Base-by-base conservation (phyloP, 306 rosid genomes). In the Delonix regia region DNA sequence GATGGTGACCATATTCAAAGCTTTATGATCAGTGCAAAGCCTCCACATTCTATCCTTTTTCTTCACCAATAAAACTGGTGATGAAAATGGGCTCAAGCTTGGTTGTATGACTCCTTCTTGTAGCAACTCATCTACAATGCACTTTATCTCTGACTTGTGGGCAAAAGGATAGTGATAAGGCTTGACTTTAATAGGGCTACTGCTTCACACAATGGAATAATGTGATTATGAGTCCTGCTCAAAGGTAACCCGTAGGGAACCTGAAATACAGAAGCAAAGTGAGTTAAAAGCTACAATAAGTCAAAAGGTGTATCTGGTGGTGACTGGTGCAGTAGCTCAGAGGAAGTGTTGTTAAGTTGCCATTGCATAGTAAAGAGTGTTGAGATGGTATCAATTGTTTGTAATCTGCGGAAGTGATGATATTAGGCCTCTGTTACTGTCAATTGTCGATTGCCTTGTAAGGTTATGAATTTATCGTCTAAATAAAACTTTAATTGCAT, bases 391-490 rank as follows among this genome's bases (percentile, higher is more conserved):
- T 3, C 0, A 48, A n/a, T 48, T 2, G 15, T 2, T 0, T 48
- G 55, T 1, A 48, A 3, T 48, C 55, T 2, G 2, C 4, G 15
- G n/a, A 48, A 4, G 7, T 48, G 55, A 16, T 48, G 55, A 3
- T 15, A 45, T 15, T 45, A 21, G 4, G 55, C n/a, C 16, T 0
- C 1, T 0, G 55, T 15, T 3, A 7, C 19, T 7, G 4, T 1
- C 0, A 0, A 3, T 11, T 1, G 3, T 0, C 4, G 42, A 1
- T 1, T 12, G 0, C 18, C 51, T 10, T 45, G 0, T 11, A 45
- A 12, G 0, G 18, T 45, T 2, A 45, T 45, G 51, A 45, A 45
- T 12, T 45, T 11, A 3, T 18, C 51, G 4, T 12, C 4, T 4
- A 45, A 12, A 45, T 45, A 45, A 13, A 45, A 45, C 3, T 48